Conservation (phyloP, 495 filamentous ascomycete species). For the Neurospora intermedia region DNA sequence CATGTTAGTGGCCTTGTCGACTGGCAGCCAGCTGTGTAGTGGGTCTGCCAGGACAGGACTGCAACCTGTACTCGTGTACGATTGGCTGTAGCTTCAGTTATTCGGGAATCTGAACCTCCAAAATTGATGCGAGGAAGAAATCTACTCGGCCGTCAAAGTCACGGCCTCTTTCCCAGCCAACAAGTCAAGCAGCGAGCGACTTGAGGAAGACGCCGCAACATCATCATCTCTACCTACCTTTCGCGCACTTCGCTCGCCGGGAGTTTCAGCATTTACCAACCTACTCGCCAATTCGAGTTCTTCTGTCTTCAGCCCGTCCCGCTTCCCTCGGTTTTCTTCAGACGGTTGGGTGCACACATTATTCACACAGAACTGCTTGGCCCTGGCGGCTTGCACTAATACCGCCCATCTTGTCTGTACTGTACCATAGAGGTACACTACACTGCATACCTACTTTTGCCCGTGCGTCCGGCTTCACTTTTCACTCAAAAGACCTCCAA, state of each 20-base stretch:
- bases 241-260: neutral
- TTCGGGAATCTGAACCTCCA: slow-evolving; percentile 18
- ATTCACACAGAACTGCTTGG: neutral
- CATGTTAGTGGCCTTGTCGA: slow-evolving; percentile 4
- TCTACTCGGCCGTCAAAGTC: slow-evolving; percentile 13
- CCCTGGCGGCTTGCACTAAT: neutral
- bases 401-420: neutral
- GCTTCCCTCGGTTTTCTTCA: neutral
- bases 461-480: neutral
- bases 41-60: slow-evolving; percentile 10
- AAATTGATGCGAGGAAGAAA: slow-evolving; percentile 29
- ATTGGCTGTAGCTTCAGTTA: slow-evolving; percentile 20
- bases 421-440: neutral
- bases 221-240: neutral
- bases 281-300: too few relatives aligned
- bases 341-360: neutral
- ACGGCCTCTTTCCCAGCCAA: neutral
- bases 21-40: slow-evolving; percentile 15
- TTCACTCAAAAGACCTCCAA: neutral
- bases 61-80: neutral
- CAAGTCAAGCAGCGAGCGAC: neutral
- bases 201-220: neutral
- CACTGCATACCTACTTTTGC: neutral
- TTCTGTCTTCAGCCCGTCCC: too few relatives aligned
- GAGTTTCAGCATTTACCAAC: neutral